phyloP scores from a whole-genome alignment of 768 basidiomycete genomes.

The Mycena crocata region DNA sequence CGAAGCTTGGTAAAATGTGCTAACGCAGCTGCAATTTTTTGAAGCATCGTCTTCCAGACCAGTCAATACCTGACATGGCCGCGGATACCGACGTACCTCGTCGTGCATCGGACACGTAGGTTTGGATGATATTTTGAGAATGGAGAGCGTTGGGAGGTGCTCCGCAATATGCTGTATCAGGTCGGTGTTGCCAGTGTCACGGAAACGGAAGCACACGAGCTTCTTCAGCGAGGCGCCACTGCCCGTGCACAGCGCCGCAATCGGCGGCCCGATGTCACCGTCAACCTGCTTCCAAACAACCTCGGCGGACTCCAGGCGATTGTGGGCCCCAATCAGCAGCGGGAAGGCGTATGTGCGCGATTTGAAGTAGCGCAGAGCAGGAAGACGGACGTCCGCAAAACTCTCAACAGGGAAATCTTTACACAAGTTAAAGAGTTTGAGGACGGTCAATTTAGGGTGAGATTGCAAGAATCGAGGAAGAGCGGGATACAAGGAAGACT shows the following conservation, averaged over 20 bases:
- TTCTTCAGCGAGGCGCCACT: neutral
- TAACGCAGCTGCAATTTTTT: neutral
- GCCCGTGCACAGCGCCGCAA: neutral
- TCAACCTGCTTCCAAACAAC: neutral
- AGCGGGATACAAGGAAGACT: neutral
- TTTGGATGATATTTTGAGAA: neutral
- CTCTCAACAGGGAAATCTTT: neutral
- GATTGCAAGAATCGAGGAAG: neutral
- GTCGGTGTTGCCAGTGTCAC: neutral
- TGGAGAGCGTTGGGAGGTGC: neutral
- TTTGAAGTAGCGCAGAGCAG: neutral
- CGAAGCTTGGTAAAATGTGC: neutral
- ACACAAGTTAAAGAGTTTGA: neutral
- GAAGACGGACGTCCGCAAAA: neutral
- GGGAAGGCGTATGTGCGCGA: neutral
- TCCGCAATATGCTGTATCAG: neutral
- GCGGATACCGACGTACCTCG: neutral
- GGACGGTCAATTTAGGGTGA: neutral
- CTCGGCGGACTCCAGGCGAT: neutral
- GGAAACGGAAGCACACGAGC: neutral
- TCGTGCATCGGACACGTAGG: neutral
- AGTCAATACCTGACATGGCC: neutral
- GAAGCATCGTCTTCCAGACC: neutral
- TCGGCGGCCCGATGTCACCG: neutral
- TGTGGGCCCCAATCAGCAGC: neutral